Conservation (phyloP, 495 filamentous ascomycete species). For the Aspergillus wentii region DNA sequence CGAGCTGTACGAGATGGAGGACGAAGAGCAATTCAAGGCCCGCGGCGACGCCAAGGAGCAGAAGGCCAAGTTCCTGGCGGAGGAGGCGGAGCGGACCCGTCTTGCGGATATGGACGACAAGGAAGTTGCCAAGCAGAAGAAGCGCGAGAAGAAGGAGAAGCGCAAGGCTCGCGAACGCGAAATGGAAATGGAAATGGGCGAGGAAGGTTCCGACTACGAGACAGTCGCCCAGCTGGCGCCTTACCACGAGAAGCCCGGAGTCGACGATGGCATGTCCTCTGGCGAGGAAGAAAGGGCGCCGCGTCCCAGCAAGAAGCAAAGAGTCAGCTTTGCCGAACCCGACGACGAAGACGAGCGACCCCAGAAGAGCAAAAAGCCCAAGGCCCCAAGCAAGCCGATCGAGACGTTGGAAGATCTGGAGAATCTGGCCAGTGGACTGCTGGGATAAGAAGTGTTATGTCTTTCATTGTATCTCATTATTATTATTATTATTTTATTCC, state of each 20-base stretch:
- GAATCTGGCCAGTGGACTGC: constrained; percentile 74
- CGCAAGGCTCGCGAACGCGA: constrained; percentile 68
- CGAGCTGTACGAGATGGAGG: constrained; percentile 79
- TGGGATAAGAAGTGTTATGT: constrained; percentile 42
- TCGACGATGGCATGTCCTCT: constrained; percentile 38
- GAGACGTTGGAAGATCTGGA: constrained; percentile 89
- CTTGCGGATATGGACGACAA: constrained; percentile 80
- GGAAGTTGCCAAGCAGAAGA: constrained; percentile 70
- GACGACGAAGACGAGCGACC: constrained; percentile 39
- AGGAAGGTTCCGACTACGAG: too few relatives aligned
- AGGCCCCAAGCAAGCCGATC: constrained; percentile 57
- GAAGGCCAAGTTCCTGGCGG: constrained; percentile 67
- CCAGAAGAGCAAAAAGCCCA: constrained; percentile 41
- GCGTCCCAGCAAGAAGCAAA: constrained; percentile 41
- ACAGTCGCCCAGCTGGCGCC: constrained; percentile 38
- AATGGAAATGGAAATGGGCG: constrained; percentile 34
- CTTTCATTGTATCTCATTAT: constrained; percentile 8
- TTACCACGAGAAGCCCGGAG: constrained; percentile 29
- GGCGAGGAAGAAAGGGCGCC: constrained; percentile 23
- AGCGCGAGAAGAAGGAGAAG: constrained; percentile 82
- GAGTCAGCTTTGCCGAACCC: constrained; percentile 25
- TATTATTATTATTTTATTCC: constrained; percentile 2
- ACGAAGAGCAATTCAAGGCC: constrained; percentile 71
- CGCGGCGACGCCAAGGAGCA: constrained; percentile 71
- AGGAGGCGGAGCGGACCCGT: constrained; percentile 66